phyloP scores from a whole-genome alignment of 2,329 filamentous ascomycete genomes.

The Aspergillus aculeatus region DNA sequence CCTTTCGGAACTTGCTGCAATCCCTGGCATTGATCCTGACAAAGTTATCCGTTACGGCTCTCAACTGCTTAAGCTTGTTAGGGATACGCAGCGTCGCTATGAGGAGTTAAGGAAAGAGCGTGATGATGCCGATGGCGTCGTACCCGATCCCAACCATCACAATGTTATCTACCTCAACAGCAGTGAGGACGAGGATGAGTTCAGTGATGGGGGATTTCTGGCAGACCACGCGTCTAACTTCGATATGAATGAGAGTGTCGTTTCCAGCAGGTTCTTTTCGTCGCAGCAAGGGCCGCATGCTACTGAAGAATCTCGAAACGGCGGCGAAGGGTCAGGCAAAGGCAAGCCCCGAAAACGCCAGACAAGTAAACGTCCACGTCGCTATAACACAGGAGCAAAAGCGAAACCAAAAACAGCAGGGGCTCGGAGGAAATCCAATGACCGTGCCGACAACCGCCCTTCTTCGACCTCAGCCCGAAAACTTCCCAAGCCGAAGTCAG shows the following conservation, averaged over 20 bases:
- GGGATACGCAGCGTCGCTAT: slow-evolving; percentile 41
- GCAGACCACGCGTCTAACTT: slow-evolving; percentile 26
- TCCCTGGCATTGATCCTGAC: slow-evolving; percentile 45
- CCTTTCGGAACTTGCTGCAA: slow-evolving; percentile 38
- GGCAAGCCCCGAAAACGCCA: slow-evolving; percentile 28
- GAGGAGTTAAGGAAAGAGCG: slow-evolving; percentile 46
- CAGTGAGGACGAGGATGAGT: slow-evolving; percentile 40
- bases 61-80: slow-evolving; percentile 44
- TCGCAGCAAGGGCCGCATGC: slow-evolving; percentile 23
- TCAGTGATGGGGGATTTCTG: slow-evolving; percentile 35
- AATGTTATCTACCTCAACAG: slow-evolving; percentile 45
- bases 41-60: slow-evolving; percentile 47
- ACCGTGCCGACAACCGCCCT: slow-evolving; percentile 21
- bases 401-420: slow-evolving; percentile 26
- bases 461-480: slow-evolving; percentile 26
- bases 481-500: slow-evolving; percentile 25
- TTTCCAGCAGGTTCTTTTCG: slow-evolving; percentile 38
- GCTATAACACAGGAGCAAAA: slow-evolving; percentile 25
- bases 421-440: slow-evolving; percentile 24
- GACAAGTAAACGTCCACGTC: slow-evolving; percentile 26
- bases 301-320: slow-evolving; percentile 25
- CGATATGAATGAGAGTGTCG: slow-evolving; percentile 24
- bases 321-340: slow-evolving; percentile 16
- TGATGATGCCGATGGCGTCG: slow-evolving; percentile 49
- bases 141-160: slow-evolving; percentile 46